Base-by-base conservation (phyloP, 768 basidiomycete species). In the Auricularia heimuer region DNA sequence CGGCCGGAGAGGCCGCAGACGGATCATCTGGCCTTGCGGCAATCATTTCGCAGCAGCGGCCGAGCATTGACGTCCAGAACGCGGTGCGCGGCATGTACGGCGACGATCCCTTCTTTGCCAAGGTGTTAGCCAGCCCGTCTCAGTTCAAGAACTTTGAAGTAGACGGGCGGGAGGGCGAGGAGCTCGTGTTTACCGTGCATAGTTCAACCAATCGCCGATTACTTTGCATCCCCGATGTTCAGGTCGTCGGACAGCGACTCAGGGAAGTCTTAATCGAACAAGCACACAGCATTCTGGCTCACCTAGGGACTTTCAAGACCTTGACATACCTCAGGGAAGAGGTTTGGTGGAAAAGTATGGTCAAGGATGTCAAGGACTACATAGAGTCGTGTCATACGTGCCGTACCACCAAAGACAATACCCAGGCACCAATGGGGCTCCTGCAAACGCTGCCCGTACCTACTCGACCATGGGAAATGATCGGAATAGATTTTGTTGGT, bases 301-400 rank as follows among this genome's bases (percentile, higher is more conserved):
- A 80, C 62, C 63, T 80, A 0, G 77, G 80, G 0, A 36, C 67
- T 0, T 37, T 6, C 0, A 80, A 79, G 47, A 51, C 47, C 11
- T 6, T 51, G 47, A 8, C 18, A 1, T 51, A 51, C 47, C 47
- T 51, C 11, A 16, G 47, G 6, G 16, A 51, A n/a, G 54, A 76
- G 4, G 73, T 78, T 0, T 80, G 79, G 77, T 79, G 79, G 79
- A 75, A 75, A 18, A 63, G 69, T 0, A 75, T 80, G 63, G 71
- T 67, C 0, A 8, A 45, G 0, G 76, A 80, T 36, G 66, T 74
- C 0, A 62, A 70, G 7, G 63, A 67, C 0, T 79, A 58, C 54
- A 77, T 77, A 45, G 65, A 69, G 3, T 63, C 69, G 2, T 75
- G 74, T 62, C 3, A 18, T 4, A 66, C 65, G 29, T 75, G 74